Evolutionary conservation across 345 rosid genomes (phyloP).

Genomic region (Raphanus raphanistrum): DNA sequence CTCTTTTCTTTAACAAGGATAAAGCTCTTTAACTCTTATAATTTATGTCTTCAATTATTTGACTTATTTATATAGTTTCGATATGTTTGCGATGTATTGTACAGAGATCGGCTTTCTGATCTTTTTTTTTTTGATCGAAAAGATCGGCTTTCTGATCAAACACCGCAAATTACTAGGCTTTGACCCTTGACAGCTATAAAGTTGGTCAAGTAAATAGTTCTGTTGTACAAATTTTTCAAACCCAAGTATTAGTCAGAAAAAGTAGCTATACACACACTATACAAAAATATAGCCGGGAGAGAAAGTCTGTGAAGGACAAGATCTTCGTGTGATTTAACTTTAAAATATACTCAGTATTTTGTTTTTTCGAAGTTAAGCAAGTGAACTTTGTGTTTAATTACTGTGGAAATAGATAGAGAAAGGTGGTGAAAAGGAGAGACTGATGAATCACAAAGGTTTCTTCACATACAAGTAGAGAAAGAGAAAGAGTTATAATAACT

Average conservation of each 20-base stretch:
- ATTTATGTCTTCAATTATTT: not conserved
- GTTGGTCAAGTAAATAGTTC: slow-evolving; percentile 30
- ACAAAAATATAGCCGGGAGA: slow-evolving; percentile 38
- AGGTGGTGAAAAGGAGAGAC: slow-evolving; percentile 35
- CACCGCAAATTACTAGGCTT: slow-evolving; percentile 16
- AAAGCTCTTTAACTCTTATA: not conserved
- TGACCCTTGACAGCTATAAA: slow-evolving; percentile 29
- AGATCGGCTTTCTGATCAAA: not conserved
- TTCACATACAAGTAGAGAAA: slow-evolving; percentile 64
- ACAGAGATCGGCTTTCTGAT: not conserved
- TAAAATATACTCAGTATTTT: not conserved
- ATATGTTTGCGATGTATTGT: not conserved
- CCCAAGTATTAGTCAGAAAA: slow-evolving; percentile 13
- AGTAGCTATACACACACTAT: slow-evolving; percentile 9
- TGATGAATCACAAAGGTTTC: slow-evolving; percentile 58
- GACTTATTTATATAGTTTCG: not conserved
- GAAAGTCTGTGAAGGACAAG: slow-evolving; percentile 57
- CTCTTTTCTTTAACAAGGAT: slow-evolving; percentile 10
- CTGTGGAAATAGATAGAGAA: slow-evolving; percentile 26
- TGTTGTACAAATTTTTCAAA: slow-evolving; percentile 33
- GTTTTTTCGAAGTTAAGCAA: not conserved
- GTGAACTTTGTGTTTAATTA: slow-evolving; percentile 30
- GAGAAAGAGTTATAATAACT: slow-evolving; percentile 49
- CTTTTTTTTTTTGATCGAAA: too few species aligned
- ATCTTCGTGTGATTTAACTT: slow-evolving; percentile 44